Base-by-base conservation (phyloP, 2,329 filamentous ascomycete genomes). In the Fusarium goolgardi region DNA sequence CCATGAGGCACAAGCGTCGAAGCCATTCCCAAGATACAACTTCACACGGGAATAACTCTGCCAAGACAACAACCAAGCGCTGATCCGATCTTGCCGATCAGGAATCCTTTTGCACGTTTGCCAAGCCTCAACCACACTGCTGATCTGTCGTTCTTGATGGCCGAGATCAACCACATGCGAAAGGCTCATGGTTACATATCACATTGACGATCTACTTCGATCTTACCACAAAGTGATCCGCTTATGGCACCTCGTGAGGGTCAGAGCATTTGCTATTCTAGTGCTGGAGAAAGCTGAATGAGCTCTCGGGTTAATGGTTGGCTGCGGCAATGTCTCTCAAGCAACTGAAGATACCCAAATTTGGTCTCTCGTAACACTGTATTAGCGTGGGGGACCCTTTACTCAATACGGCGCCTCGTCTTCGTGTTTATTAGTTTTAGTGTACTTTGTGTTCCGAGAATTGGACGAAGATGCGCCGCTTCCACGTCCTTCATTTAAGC, bases 1-100 rank as follows among this genome's bases (percentile, higher is more conserved):
- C 15, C 23, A 35, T 20, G 21, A 27, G 6, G n/a, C 23, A 35
- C 3, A 13, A 15, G 31, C 25, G 20, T 8, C n/a, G 47, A 39
- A 9, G n/a, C 13, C 13, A 37, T 49, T 49, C 32, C 9, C 47
- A 40, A 13, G 13, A 12, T n/a, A 21, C 10, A 9, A 34, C 7
- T 25, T 5, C 23, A 11, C 18, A 63, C 51, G 51, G 51, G 40
- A 64, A 64, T 45, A 37, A 39, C 23, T 32, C 18, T 64, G 62
- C 60, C 62, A 65, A 65, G 32, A 29, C 18, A 5, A 34, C n/a
- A 27, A 35, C 47, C 37, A 60, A 41, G 54, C 6, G 6, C 9
- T 46, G 47, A 50, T 45, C 63, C 56, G 56, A 65, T 65, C 61
- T 43, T 56, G 46, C 55, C 50, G 56, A 57, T 66, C 46, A 66